phyloP scores from a whole-genome alignment of 257 asterid species.

The Nicotiana tabacum region DNA sequence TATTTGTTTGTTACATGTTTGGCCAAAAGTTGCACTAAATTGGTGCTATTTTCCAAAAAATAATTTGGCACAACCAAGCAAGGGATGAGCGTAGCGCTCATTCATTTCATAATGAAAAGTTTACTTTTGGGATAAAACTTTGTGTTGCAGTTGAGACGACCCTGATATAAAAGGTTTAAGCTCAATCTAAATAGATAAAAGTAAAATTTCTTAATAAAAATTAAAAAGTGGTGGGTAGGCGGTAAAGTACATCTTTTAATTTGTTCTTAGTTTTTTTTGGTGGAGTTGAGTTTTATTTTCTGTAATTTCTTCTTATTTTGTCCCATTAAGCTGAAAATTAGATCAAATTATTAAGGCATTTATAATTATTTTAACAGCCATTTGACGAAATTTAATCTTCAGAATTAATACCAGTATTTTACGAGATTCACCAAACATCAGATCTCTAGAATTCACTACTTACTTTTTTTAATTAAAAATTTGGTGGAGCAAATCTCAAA shows the following conservation, averaged over 20 bases:
- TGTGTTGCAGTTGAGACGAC: no score
- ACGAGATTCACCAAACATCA: conserved; percentile 6
- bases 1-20: neutral
- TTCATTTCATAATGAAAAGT: no score
- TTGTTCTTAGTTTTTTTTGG: no score
- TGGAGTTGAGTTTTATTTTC: neutral
- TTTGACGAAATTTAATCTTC: neutral
- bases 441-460: neutral
- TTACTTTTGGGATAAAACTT: no score
- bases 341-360: no score
- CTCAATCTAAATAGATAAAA: no score
- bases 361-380: neutral
- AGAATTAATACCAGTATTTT: neutral
- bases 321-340: neutral
- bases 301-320: neutral
- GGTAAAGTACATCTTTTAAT: no score
- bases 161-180: no score
- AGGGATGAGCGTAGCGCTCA: no score
- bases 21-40: neutral
- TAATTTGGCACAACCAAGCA: neutral
- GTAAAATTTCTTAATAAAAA: no score
- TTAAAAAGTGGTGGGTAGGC: no score
- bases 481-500: conserved; percentile 17
- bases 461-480: neutral
- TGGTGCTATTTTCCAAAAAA: neutral